phyloP scores from a whole-genome alignment of 2,329 filamentous ascomycete genomes.

The Aspergillus piperis region DNA sequence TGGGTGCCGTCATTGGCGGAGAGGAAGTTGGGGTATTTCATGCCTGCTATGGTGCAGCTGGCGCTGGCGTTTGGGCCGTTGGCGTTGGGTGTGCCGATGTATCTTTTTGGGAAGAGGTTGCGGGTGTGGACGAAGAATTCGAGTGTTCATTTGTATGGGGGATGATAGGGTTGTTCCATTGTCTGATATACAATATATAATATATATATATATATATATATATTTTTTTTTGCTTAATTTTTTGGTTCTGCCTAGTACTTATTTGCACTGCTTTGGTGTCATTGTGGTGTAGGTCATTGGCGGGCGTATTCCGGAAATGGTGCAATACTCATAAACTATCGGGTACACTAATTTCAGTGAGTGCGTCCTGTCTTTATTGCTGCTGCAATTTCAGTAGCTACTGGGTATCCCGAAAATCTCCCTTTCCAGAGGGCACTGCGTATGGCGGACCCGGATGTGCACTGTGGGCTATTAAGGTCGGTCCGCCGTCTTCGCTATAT shows the following conservation, averaged over 20 bases:
- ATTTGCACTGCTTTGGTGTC: too few relatives aligned
- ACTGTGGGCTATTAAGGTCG: neutral
- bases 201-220: too few relatives aligned
- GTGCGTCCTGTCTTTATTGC: rapidly evolving
- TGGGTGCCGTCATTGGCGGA: neutral
- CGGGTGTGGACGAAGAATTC: neutral
- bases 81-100: slow-evolving; percentile 1
- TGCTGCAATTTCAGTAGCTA: too few relatives aligned
- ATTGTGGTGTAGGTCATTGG: too few relatives aligned
- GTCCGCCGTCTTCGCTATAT: neutral
- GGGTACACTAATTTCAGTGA: too few relatives aligned
- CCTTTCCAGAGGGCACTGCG: neutral
- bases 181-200: too few relatives aligned
- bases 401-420: neutral
- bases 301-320: too few relatives aligned
- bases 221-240: too few relatives aligned
- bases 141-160: slow-evolving; percentile 1
- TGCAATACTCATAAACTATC: too few relatives aligned
- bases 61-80: slow-evolving; percentile 4
- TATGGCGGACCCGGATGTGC: neutral
- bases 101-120: slow-evolving; percentile 3
- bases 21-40: neutral
- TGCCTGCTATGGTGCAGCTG: slow-evolving; percentile 5
- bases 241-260: too few relatives aligned
- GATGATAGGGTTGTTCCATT: rapidly evolving